Percentiles rank a stretch among this genome's conserved stretches.
Conservation (phyloP, 345 rosid genomes). For the Pistacia integerrima region DNA sequence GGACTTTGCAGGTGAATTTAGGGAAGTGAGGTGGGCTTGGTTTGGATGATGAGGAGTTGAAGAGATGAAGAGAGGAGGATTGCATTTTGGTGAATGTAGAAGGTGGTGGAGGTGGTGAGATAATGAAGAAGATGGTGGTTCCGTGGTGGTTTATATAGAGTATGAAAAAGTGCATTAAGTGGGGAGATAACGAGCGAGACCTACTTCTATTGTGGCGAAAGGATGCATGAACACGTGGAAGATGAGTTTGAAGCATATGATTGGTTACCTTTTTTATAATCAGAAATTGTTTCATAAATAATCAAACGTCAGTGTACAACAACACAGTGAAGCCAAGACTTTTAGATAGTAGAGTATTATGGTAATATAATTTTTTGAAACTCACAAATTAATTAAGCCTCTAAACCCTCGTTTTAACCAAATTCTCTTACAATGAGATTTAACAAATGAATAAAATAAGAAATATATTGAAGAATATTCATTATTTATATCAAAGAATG, state of each 20-base stretch:
- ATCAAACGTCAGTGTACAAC: too few species aligned
- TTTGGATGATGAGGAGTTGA: not conserved
- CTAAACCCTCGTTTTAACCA: too few species aligned
- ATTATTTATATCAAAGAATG: too few species aligned
- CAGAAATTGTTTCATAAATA: too few species aligned
- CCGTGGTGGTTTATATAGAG: conserved; percentile 19
- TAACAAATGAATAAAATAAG: too few species aligned
- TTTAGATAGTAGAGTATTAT: too few species aligned
- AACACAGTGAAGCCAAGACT: too few species aligned
- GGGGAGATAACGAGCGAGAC: not conserved
- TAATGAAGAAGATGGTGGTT: too few species aligned
- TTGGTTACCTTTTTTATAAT: not conserved
- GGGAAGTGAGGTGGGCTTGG: conserved; percentile 10
- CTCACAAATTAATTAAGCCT: too few species aligned
- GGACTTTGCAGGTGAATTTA: conserved; percentile 23
- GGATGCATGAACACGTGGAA: conserved; percentile 17
- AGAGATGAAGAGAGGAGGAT: conserved; percentile 5
- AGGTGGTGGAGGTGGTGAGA: not conserved
- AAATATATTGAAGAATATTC: too few species aligned
- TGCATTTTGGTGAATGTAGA: conserved; percentile 19
- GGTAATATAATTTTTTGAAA: too few species aligned
- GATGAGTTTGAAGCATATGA: conserved; percentile 7
- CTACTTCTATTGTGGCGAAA: not conserved
- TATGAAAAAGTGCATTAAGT: not conserved
- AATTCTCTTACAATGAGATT: too few species aligned